Base-by-base conservation (phyloP, 2,329 filamentous ascomycete species). In the Celoporthe dispersa region DNA sequence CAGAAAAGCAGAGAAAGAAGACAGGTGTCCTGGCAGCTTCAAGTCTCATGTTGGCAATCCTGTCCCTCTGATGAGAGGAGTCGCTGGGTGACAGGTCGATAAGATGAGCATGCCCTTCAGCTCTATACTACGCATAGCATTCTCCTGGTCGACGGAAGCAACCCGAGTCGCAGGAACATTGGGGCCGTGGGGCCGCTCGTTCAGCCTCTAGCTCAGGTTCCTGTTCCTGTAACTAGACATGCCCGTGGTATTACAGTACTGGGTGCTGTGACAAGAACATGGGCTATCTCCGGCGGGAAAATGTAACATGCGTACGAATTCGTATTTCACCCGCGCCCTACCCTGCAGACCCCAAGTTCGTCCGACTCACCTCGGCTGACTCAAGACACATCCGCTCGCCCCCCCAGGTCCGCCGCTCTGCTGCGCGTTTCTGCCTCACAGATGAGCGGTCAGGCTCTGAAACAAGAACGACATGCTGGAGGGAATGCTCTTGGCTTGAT, bases 161-260 rank as follows among this genome's bases (percentile, higher is more conserved):
- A 53, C n/a, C 51, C 51, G 51, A 53, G 51, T 53, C 51, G 51
- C 51, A 55, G 11, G 51, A 55, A 55, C 11, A 55, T 55, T 28
- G n/a, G 51, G 25, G 51, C 51, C 51, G 14, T 16, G 51, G 51
- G 51, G 25, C 25, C 51, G 51, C 16, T 25, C n/a, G 6, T 55
- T 55, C 51, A 28, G 51, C 51, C 51, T 25, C 51, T 14, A 16
- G 51, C 1, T 55, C 51, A 16, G 25, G 25, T 16, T 55, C n/a
- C 25, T n/a, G 51, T 12, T 14, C 44, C 19, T n/a, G 44, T n/a
- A 8, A 28, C 51, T 14, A 53, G n/a, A 53, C 51, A 48, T 48
- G 7, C 16, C 7, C n/a, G 16, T 41, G 39, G 39, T 16, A 41
- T 41, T 41, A 16, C 39, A 41, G 44, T 48, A 48, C 44, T 48